These are phyloP conservation scores for Letharia columbiana DNA, from an alignment of 495 filamentous ascomycete species.

Conservation along the genomic window DNA sequence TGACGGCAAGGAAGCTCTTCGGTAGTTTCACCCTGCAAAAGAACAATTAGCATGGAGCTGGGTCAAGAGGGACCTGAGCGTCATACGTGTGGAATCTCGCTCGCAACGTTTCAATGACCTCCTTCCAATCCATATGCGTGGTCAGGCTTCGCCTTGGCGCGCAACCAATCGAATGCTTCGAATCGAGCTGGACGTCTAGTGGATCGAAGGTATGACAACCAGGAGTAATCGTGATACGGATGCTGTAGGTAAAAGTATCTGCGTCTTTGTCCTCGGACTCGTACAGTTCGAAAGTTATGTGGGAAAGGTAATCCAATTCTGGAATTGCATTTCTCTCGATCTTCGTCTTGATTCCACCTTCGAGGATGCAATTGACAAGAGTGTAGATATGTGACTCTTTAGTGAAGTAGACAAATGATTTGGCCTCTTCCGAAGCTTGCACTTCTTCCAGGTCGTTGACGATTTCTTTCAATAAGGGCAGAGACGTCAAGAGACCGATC, in stretches of 20 bases:
- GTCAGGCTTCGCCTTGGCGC: conserved; percentile 82
- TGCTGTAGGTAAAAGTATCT: conserved; percentile 77
- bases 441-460: conserved; percentile 95
- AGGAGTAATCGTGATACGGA: conserved; percentile 89
- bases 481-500: conserved; percentile 86
- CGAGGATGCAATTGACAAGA: conserved; percentile 91
- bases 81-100: conserved; percentile 91
- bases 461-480: conserved; percentile 90
- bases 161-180: conserved; percentile 87
- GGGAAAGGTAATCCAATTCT: conserved; percentile 93
- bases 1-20: conserved; percentile 85
- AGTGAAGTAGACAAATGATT: conserved; percentile 97
- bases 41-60: conserved; percentile 16
- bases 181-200: conserved; percentile 89
- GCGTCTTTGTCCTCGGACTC: conserved; percentile 76
- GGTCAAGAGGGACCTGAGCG: conserved; percentile 9
- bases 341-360: conserved; percentile 91
- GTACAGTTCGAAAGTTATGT: conserved; percentile 96
- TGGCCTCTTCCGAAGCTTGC: conserved; percentile 84
- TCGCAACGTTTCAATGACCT: conserved; percentile 84
- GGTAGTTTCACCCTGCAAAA: conserved; percentile 74
- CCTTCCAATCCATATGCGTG: conserved; percentile 89
- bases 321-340: conserved; percentile 85
- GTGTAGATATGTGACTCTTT: conserved; percentile 99
- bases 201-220: conserved; percentile 95